These are phyloP conservation scores for Berkeleyomyces basicola DNA, from an alignment of 2,329 filamentous ascomycete genomes.

Conservation along the genomic window DNA sequence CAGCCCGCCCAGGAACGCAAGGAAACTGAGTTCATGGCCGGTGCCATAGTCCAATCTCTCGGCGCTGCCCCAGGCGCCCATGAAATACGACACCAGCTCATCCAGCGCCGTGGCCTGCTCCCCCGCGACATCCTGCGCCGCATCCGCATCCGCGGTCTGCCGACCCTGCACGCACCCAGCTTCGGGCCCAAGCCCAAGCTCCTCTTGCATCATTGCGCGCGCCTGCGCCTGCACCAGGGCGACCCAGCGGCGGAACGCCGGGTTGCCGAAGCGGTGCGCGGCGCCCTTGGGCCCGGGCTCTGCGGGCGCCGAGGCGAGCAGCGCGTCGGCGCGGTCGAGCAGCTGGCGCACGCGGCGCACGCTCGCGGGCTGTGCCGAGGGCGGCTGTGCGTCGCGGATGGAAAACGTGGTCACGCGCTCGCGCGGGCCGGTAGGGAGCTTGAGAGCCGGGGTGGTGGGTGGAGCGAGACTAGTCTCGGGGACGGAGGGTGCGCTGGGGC, in stretches of 20 bases:
- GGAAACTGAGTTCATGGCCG: constrained; percentile 85
- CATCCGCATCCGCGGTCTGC: not conserved
- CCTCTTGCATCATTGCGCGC: constrained; percentile 31
- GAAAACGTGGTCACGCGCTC: constrained; percentile 9
- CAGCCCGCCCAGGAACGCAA: constrained; percentile 75
- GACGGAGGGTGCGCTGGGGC: not conserved
- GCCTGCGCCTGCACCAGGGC: constrained; percentile 46
- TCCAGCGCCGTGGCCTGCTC: constrained; percentile 17
- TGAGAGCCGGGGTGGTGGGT: not conserved
- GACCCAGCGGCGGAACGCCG: constrained; percentile 77
- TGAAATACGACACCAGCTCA: constrained; percentile 40
- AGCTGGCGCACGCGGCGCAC: constrained; percentile 50
- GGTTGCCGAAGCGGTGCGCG: constrained; percentile 68
- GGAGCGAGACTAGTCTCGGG: not conserved
- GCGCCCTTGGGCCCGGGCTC: constrained; percentile 49
- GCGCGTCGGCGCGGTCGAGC: constrained; percentile 42
- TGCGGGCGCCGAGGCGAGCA: constrained; percentile 67
- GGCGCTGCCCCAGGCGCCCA: constrained; percentile 74
- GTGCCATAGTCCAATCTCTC: constrained; percentile 91
- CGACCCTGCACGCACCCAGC: not conserved
- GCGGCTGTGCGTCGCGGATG: not conserved
- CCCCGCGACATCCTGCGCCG: constrained; percentile 1
- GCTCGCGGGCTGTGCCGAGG: constrained; percentile 27
- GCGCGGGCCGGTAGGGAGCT: constrained; percentile 17
- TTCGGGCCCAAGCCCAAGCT: constrained; percentile 17